These are phyloP conservation scores for Omphalotus guepiniiformis DNA, from an alignment of 768 basidiomycete genomes.

Conservation along the genomic window DNA sequence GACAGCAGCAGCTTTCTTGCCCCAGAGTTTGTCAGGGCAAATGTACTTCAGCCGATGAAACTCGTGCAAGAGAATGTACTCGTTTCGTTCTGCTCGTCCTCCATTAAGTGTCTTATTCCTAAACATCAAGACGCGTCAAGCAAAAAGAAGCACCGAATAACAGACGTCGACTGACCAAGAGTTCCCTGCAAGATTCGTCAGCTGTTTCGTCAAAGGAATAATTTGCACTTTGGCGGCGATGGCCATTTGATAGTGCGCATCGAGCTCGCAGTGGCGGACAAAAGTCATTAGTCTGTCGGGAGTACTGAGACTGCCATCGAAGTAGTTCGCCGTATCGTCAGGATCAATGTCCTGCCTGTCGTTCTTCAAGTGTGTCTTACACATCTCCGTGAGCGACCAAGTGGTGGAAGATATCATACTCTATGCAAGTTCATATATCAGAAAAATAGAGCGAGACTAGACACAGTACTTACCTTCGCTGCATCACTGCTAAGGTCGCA, in stretches of 20 bases:
- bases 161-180: constrained; percentile 62
- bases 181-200: constrained; percentile 95
- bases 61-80: constrained; percentile 97
- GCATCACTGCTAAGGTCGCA: constrained; percentile 95
- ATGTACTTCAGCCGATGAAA: constrained; percentile 96
- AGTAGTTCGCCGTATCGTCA: constrained; percentile 87
- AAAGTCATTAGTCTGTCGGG: constrained; percentile 83
- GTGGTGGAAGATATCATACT: constrained; percentile 97
- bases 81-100: constrained; percentile 97
- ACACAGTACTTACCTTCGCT: constrained; percentile 61
- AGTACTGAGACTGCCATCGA: constrained; percentile 76
- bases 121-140: constrained; percentile 5
- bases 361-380: constrained; percentile 78
- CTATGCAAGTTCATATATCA: constrained; percentile 32
- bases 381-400: constrained; percentile 98
- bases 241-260: constrained; percentile 97
- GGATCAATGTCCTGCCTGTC: constrained; percentile 93
- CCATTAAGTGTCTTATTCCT: constrained; percentile 98
- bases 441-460: background rate
- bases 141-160: background rate
- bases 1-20: constrained; percentile 59
- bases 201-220: constrained; percentile 84
- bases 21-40: constrained; percentile 91
- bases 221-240: constrained; percentile 93
- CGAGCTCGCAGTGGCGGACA: constrained; percentile 90